Conservation (phyloP, 208 protist genomes). For the Wallacemonas rigidus region DNA sequence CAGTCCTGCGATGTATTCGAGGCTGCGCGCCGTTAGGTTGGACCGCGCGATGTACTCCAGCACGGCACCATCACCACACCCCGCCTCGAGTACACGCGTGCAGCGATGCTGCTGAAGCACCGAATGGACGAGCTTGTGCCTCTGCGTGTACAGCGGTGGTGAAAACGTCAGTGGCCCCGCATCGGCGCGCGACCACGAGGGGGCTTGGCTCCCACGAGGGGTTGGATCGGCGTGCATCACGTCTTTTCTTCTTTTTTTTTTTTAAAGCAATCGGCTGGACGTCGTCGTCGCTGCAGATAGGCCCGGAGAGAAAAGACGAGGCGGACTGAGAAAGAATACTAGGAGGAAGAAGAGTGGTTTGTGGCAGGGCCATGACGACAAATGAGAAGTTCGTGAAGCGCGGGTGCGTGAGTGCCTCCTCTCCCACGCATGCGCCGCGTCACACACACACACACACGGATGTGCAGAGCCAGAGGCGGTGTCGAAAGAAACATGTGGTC, state of each 20-base stretch:
- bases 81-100: constrained; percentile 46
- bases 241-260: neutral
- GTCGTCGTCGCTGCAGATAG: too few relatives aligned
- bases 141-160: constrained; percentile 51
- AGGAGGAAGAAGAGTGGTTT: too few relatives aligned
- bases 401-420: too few relatives aligned
- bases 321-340: too few relatives aligned
- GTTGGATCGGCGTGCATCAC: neutral
- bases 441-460: too few relatives aligned
- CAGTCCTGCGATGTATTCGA: constrained; percentile 38
- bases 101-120: constrained; percentile 31
- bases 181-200: neutral
- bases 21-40: constrained; percentile 26
- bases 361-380: too few relatives aligned
- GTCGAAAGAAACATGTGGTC: too few relatives aligned
- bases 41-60: constrained; percentile 34
- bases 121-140: constrained; percentile 29
- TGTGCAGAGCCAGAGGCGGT: too few relatives aligned
- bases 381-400: too few relatives aligned
- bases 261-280: neutral
- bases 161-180: constrained; percentile 27
- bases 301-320: too few relatives aligned
- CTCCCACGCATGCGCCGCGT: too few relatives aligned
- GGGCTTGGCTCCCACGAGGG: too few relatives aligned
- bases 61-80: constrained; percentile 44